Conservation (phyloP, 139 green algal genomes). For the Dunaliella primolecta region DNA sequence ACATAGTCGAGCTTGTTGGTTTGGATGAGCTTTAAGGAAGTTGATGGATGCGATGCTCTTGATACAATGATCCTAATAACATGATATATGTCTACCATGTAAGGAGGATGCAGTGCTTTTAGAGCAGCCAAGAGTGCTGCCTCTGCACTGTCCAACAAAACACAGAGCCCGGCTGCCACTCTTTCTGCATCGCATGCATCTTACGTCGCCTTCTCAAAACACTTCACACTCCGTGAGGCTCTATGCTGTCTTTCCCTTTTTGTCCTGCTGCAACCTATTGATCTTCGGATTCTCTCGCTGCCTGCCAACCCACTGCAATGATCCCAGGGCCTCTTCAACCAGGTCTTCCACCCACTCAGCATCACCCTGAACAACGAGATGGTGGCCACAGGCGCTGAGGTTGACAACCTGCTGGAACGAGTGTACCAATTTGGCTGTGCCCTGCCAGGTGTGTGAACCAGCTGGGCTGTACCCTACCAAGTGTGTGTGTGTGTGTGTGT, state of each 20-base stretch:
- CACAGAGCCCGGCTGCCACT: background rate
- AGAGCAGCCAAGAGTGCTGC: too few species aligned
- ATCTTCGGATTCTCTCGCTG: too few species aligned
- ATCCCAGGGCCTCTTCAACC: slow-evolving; percentile 1
- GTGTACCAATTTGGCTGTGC: slow-evolving; percentile 3
- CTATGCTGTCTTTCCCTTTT: too few species aligned
- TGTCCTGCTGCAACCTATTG: too few species aligned
- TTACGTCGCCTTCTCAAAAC: background rate
- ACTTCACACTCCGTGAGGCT: background rate
- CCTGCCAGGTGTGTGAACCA: slow-evolving; percentile 1
- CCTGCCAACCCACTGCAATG: too few species aligned
- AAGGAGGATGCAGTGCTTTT: too few species aligned
- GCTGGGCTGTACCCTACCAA: background rate
- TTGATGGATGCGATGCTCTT: background rate
- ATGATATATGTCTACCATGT: too few species aligned
- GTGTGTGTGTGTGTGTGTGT: background rate
- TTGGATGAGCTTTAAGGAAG: background rate
- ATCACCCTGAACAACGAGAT: slow-evolving; percentile 11
- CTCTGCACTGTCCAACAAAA: too few species aligned
- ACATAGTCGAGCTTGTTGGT: too few species aligned
- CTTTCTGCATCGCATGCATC: background rate
- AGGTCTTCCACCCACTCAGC: background rate
- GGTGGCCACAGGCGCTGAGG: background rate
- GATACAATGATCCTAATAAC: too few species aligned
- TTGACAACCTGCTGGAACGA: background rate